Conservation (phyloP, 2,329 filamentous ascomycete species). For the Scedosporium minutisporum region DNA sequence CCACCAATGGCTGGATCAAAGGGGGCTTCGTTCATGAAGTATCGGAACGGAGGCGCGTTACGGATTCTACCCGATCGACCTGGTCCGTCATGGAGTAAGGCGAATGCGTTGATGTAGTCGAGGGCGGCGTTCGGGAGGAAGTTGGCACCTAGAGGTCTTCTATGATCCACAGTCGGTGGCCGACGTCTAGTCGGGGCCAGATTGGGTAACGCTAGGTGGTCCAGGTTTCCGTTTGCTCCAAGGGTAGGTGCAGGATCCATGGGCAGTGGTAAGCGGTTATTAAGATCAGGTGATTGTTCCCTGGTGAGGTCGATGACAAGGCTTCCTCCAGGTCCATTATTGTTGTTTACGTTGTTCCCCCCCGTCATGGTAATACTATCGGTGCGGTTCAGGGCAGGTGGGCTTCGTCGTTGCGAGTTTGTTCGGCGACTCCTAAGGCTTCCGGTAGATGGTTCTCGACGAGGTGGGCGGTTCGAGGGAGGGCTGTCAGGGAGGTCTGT, state of each 20-base stretch:
- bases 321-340: background rate
- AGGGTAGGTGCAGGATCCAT: background rate
- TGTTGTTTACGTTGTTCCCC: too few species aligned
- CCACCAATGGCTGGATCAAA: background rate
- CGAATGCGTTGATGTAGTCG: background rate
- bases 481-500: constrained; percentile 42
- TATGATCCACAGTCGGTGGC: background rate
- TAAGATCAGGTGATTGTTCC: background rate
- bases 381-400: constrained; percentile 32
- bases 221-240: background rate
- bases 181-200: background rate
- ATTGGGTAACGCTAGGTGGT: background rate
- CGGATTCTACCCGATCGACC: background rate
- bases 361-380: constrained; percentile 27
- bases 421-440: constrained; percentile 30
- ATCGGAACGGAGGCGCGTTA: background rate
- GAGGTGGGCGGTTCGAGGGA: background rate
- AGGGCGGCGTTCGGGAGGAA: background rate
- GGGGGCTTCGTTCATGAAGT: background rate
- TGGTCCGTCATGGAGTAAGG: background rate
- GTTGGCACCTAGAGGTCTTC: background rate
- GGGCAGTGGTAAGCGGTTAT: background rate
- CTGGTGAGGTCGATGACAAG: background rate
- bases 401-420: constrained; percentile 27
- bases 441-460: constrained; percentile 9